Evolutionary conservation across 225 moss, liverwort and hornwort species (phyloP).

Genomic region (Lunularia cruciata): DNA sequence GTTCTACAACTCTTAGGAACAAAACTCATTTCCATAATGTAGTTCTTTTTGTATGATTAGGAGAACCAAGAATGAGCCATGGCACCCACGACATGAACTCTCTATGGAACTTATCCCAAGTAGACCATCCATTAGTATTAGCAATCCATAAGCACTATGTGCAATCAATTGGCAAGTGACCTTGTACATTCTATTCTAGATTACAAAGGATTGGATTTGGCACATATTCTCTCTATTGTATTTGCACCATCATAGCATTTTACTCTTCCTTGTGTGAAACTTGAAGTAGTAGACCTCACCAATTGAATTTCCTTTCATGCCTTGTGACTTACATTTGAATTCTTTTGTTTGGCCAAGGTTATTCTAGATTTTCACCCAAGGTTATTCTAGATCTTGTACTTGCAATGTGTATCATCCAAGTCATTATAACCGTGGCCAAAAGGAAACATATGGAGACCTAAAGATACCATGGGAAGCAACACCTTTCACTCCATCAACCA

Average conservation of each 20-base stretch:
- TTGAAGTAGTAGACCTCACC: neutral
- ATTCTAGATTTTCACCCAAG: neutral
- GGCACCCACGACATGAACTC: no score
- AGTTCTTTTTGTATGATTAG: no score
- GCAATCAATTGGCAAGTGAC: neutral
- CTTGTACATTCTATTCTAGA: neutral
- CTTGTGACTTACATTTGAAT: no score
- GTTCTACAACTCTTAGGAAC: no score
- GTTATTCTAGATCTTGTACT: neutral
- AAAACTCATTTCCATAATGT: no score
- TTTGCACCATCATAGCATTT: no score
- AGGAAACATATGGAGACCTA: neutral
- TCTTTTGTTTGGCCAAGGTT: neutral
- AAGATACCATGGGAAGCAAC: no score
- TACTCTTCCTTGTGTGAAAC: no score
- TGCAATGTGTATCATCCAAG: neutral
- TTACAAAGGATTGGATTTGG: neutral
- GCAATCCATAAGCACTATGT: neutral
- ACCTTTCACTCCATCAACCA: no score
- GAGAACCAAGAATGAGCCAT: no score
- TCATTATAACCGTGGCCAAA: neutral
- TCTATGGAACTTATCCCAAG: conserved; percentile 7
- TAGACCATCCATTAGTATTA: neutral
- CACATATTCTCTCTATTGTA: neutral
- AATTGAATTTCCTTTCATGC: neutral